Base-by-base conservation (phyloP, 768 basidiomycete genomes). In the Sarcomyxa edulis region DNA sequence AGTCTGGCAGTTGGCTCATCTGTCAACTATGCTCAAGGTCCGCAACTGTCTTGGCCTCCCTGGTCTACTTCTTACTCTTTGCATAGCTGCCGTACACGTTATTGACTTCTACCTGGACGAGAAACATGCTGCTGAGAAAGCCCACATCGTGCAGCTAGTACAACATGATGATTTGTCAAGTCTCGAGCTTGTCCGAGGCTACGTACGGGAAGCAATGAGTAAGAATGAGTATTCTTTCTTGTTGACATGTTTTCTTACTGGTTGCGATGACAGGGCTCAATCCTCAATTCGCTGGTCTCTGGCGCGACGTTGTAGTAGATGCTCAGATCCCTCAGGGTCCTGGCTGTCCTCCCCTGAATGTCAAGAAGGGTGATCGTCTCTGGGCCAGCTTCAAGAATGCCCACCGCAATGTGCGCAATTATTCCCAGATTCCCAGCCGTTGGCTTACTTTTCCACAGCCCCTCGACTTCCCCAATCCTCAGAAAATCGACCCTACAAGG, bases 61-160 rank as follows among this genome's bases (percentile, higher is more conserved):
- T n/a, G n/a, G 5, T 12, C 5, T 20, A 9, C 18, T 8, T n/a
- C 18, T 22, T 42, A 19, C 28, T 5, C 14, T 7, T 8, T 29
- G 10, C 18, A 1, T 32, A 66, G 69, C 66, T 6, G 63, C 64
- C n/a, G 61, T 67, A 5, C 60, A 72, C 27, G 64, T 76, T 14
- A 52, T 79, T 32, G 67, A 77, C 46, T 76, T 77, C 55, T 78
- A 74, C 53, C 52, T 79, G 18, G 65, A 67, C 27, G 66, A 67
- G 25, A 52, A 49, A 14, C 62, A 59, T 11, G 59, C 56, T 6
- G 52, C 52, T 32, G 70, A 76, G 43, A 53, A 60, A 8, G 57
- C 50, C 0, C 61, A 66, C 14, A 66, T 76, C 22, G 28, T 64
- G 18, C 44, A 55, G 31, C 56, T 74, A 0, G 53, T 61, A 4